Base-by-base conservation (phyloP, 2,329 filamentous ascomycete genomes). In the Gremmenia infestans region DNA sequence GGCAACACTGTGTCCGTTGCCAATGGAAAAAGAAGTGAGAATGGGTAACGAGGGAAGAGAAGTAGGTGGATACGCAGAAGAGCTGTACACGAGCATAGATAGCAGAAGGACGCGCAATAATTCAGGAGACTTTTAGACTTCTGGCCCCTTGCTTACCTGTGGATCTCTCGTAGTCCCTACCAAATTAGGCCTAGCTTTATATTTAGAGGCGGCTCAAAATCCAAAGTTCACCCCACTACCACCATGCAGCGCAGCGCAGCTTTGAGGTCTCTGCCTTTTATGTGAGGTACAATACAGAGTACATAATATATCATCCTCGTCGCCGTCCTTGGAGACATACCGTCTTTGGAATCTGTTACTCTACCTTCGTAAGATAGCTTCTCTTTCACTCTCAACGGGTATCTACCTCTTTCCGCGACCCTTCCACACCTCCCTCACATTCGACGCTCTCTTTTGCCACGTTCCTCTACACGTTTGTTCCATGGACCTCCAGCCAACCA, bases 391-490 rank as follows among this genome's bases (percentile, higher is more conserved):
- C 28, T 32, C 8, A 32, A 32, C 28, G 28, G 9, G 28, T 32
- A 32, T 32, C 28, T 11, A 32, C 28, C 8, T 32, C 28, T 32
- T 32, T 32, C 28, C 28, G 28, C 8, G 28, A 15, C 5, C 8
- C 37, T 40, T 4, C n/a, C 37, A 2, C 17, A 4, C 12, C 14
- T 40, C 37, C n/a, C 2, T 17, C 37, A 40, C 14, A 3, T 7
- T 40, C 15, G 37, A 7, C 37, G 12, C 15, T 40, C 14, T 40
- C 14, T 40, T 39, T 39, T 40, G 37, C 37, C 37, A 40, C 37
- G 15, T 5, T 17, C 5, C 8, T 40, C 37, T 7, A 40, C 52
- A 54, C 17, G 28, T 51, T 52, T 55, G 57, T 61, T 58, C 56
- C 55, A 53, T 39, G 23, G 39, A 52, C 50, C 28, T 50, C 40